Evolutionary conservation across 371 early-diverging fungal genomes (phyloP).

Genomic region (Mucor piriformis): DNA sequence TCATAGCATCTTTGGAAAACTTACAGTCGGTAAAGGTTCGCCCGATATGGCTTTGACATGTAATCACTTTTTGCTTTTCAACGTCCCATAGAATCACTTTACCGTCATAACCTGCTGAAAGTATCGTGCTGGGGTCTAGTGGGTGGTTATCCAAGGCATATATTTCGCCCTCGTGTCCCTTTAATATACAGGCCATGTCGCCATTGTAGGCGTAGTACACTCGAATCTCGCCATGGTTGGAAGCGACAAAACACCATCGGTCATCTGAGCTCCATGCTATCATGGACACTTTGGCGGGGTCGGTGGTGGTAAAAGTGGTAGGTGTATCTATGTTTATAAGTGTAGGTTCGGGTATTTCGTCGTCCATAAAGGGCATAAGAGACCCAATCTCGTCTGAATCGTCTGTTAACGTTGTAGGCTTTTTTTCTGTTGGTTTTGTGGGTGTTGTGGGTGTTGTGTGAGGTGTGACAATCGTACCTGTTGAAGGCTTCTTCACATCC

Average conservation of each 20-base stretch:
- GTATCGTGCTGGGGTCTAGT: conserved; percentile 60
- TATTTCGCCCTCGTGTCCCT: conserved; percentile 67
- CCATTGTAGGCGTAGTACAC: conserved; percentile 68
- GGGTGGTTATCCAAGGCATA: conserved; percentile 84
- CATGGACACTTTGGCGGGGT: conserved; percentile 51
- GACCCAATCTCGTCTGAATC: background rate
- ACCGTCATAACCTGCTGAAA: conserved; percentile 90
- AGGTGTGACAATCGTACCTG: conserved; percentile 22
- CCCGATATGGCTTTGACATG: conserved; percentile 34
- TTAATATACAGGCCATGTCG: conserved; percentile 52
- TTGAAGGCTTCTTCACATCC: conserved; percentile 29
- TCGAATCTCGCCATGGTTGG: conserved; percentile 60
- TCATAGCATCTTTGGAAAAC: conserved; percentile 60
- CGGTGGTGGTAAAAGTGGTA: background rate
- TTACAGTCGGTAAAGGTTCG: conserved; percentile 53
- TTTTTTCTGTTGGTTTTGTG: background rate
- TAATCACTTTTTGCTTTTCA: conserved; percentile 24
- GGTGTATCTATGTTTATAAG: conserved; percentile 3
- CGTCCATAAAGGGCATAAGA: background rate
- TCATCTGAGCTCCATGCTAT: conserved; percentile 70
- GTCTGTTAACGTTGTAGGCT: background rate
- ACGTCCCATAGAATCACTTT: conserved; percentile 81
- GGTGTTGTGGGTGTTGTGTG: background rate
- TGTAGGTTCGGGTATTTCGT: background rate
- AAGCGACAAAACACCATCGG: conserved; percentile 60